Base-by-base conservation (phyloP, 805 yeast genomes). In the Sungouiella blattae region DNA sequence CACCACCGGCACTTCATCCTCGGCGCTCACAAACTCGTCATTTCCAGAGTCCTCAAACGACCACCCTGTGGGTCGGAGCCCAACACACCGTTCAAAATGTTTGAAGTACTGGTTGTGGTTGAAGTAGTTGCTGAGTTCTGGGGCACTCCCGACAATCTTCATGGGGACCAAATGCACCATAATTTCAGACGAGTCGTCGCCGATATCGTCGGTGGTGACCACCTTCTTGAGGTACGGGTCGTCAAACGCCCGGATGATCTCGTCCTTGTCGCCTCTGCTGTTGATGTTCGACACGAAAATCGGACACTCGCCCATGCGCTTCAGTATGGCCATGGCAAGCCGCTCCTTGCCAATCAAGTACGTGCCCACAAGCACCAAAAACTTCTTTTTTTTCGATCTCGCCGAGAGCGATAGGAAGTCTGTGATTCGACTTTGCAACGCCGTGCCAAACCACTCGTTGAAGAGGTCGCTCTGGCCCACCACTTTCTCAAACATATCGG, bases 261-360 rank as follows among this genome's bases (percentile, higher is more conserved):
- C 60, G 15, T 35, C 30, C 41, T 67, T 68, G 33, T 66, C 67
- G 7, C 55, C 60, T 26, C 73, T 45, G 37, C 75, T 65, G 48
- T 78, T 73, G 30, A 66, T 58, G 33, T 62, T 57, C 42, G 73
- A 62, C 11, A 83, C 75, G 41, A 65, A 79, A 2, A 84, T 75
- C 39, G 77, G 80, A 18, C 81, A 65, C 1, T 64, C 41, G 6
- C 43, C 47, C 18, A 83, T 49, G 14, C 48, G 52, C 32, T 72
- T 60, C 47, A 87, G 84, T 9, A 85, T 62, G 1, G 75, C 65
- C 6, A 86, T 58, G 0, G 96, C 97, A 18, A 93, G 56, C 38
- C 82, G 75, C 55, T 93, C 98, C 54, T 93, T 93, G 3, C 98
- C 98, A 25, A 93, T 88, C 2, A 89, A 76, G 57, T 93, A 93